Evolutionary conservation across 1,284 basidiomycete species (phyloP), one percentile per base, ranked within the genome.

Genomic region (Trametes sp.): DNA sequence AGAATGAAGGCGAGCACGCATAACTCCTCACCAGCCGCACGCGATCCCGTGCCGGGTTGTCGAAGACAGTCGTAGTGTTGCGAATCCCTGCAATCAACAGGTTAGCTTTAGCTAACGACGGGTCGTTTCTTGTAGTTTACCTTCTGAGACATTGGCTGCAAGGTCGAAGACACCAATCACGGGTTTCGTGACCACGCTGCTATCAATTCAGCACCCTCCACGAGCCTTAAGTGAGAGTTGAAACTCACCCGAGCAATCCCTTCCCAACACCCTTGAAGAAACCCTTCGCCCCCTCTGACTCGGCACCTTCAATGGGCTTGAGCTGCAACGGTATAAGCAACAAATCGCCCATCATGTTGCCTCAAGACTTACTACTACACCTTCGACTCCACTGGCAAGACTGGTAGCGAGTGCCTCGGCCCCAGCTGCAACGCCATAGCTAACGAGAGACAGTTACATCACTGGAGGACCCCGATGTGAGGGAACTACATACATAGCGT

Each of bases 241-340:
- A 19, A 11, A 75, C 87, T 61, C 74, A 95, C 90, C 97, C 97
- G 60, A 98, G 95, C 56, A 98, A 81, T 11, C 97, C 97, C 76
- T 98, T 98, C 16, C 98, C 98, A 31, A 99, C 88, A 14, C 98
- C 98, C 77, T 98, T 98, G 82, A 98, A 95, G 80, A 99, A 99
- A 5, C 98, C 98, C 36, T 94, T 82, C 0, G 98, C 96, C 7
- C 98, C 98, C 70, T 92, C 96, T 16, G 89, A 85, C 75, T 99
- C 97, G 0, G 98, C 98, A 5, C 98, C 98, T 77, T 99, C 96
- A 50, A 99, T 88, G 0, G 98, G 98, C 74, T 98, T 97, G 78
- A 94, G 93, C 70, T 54, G 29, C 57, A 23, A 21, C n/a, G 19
- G 29, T 24, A 19, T 67, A 11, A 67, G 46, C 46, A 14, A 16